Evolutionary conservation across 805 yeast genomes (phyloP), one percentile per base, ranked within the genome.

Genomic region (Saturnispora halmiae): DNA sequence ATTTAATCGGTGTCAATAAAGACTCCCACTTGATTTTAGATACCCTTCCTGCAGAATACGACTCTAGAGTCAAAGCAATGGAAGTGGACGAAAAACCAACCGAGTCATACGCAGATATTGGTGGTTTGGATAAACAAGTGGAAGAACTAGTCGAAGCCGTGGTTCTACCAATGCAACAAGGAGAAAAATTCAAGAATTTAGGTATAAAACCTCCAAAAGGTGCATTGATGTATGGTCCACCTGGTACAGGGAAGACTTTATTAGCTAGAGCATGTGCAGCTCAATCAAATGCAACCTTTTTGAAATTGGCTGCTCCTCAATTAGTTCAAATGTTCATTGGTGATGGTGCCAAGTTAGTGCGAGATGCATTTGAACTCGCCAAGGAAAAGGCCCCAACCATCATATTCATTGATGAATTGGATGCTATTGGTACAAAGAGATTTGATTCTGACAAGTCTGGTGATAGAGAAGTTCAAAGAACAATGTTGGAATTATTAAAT

Each of bases 231-330:
- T 92, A 92, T 60, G 99, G 99, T 28, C 97, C 99, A 7, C 99
- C 99, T 40, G 99, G 99, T 61, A 92, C 98, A 2, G 99, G 99
- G 61, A 92, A 92, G 65, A 92, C 98, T 2, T 69, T 92, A 46
- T 71, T 92, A 51, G 99, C 99, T 8, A 79, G 96, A 60, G 98
- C 98, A 2, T 94, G 96, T 67, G 99, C 99, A 19, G 96, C 96
- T 41, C 97, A 92, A 63, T 85, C 97, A 1, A 87, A 88, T 63
- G 98, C 98, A 13, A 92, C 98, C 0, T 92, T 92, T 61, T 71
- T 92, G 59, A 85, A 94, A 59, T 73, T 92, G 42, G 97, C 96
- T 1, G 99, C 97, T 28, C 96, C 98, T 7, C 98, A 92, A 64
- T 77, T 92, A 49, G 96, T 92, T 42, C 98, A 92, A 61, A 92